Conservation (phyloP, 1,139 yeast species). For the Blastobotrys arbuscula region DNA sequence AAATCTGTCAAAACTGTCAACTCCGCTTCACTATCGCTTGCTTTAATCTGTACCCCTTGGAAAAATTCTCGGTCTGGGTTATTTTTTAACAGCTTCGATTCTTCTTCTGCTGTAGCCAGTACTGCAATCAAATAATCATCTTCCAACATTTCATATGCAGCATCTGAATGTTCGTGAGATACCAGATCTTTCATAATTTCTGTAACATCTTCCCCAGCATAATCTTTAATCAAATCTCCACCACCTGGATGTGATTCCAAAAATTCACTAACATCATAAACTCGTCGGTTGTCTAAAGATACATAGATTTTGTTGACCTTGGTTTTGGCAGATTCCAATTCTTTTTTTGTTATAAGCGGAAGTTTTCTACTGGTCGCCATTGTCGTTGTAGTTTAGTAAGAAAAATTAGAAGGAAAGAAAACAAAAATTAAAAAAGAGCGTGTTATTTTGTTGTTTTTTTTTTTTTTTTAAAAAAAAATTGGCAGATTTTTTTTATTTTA, state of each 20-base stretch:
- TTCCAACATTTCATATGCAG: slow-evolving; percentile 83
- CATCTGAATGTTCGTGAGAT: slow-evolving; percentile 74
- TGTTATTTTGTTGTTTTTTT: no score
- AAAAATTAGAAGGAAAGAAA: no score
- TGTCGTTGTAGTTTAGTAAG: background rate
- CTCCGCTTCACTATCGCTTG: slow-evolving; percentile 49
- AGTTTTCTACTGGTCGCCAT: slow-evolving; percentile 7
- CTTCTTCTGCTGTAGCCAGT: slow-evolving; percentile 59
- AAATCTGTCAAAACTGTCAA: slow-evolving; percentile 76
- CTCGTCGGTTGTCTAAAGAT: slow-evolving; percentile 65
- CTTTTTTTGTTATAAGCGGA: slow-evolving; percentile 24
- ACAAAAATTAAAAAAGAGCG: no score
- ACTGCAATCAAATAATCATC: slow-evolving; percentile 62
- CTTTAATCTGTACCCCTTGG: slow-evolving; percentile 12
- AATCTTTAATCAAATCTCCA: slow-evolving; percentile 61
- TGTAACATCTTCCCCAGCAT: slow-evolving; percentile 82
- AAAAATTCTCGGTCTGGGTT: slow-evolving; percentile 24
- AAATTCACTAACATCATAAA: slow-evolving; percentile 76
- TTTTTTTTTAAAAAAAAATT: background rate
- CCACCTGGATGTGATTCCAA: slow-evolving; percentile 89
- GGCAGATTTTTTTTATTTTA: no score
- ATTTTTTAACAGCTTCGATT: slow-evolving; percentile 43
- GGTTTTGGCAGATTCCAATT: slow-evolving; percentile 18
- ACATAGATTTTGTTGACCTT: slow-evolving; percentile 37
- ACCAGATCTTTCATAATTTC: slow-evolving; percentile 62